Conservation (phyloP, 1,139 yeast genomes). For the Magnusiomyces clavatus region DNA sequence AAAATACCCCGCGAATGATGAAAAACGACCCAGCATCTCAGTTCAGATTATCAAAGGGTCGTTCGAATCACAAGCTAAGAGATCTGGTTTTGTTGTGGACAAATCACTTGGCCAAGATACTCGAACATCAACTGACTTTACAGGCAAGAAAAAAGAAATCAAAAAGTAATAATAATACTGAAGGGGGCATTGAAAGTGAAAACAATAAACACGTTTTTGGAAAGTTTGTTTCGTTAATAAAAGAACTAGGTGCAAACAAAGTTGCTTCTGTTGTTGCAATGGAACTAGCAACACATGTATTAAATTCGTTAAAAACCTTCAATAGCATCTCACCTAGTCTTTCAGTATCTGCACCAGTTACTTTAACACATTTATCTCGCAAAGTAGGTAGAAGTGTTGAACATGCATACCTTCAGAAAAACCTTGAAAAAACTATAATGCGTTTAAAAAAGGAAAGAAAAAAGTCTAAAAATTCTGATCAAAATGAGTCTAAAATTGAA, state of each 20-base stretch:
- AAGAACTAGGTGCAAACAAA: background rate
- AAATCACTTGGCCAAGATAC: background rate
- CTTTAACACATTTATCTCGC: too few relatives aligned
- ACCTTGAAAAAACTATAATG: background rate
- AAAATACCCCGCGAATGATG: background rate
- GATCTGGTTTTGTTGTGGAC: background rate
- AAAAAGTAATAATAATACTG: background rate
- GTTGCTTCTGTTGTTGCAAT: constrained; percentile 4
- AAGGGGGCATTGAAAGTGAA: background rate
- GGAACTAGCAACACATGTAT: constrained; percentile 10
- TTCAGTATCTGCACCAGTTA: too few relatives aligned
- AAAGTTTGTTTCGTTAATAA: background rate
- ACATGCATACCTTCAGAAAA: background rate
- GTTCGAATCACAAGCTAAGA: background rate
- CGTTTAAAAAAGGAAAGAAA: background rate
- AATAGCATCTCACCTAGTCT: background rate
- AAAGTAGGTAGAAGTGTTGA: too few relatives aligned
- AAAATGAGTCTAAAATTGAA: constrained; percentile 13
- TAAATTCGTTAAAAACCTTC: background rate
- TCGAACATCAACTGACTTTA: background rate
- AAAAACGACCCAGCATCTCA: background rate
- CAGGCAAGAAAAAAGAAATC: background rate
- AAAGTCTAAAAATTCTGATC: background rate
- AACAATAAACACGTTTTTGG: background rate
- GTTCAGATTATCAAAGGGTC: background rate